Percentiles rank a stretch among this genome's conserved stretches.
These are phyloP conservation scores for Glomus cerebriforme DNA, from an alignment of 192 early-diverging fungal genomes.

Conservation along the genomic window DNA sequence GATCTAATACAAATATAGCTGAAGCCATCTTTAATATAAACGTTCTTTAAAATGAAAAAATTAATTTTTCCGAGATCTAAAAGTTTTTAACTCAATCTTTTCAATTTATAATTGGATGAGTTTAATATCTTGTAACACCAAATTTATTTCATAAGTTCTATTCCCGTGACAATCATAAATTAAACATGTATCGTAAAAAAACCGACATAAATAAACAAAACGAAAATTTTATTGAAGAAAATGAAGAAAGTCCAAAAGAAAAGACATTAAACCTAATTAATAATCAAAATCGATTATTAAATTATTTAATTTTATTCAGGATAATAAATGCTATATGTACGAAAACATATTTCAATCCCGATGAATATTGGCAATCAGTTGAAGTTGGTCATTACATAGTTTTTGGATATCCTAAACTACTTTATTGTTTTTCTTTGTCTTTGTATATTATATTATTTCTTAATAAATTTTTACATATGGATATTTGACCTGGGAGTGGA, in stretches of 20 bases:
- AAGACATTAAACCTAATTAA: not conserved
- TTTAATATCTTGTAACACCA: not conserved
- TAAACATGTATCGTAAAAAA: not conserved
- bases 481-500: constrained; percentile 95
- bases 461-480: constrained; percentile 57
- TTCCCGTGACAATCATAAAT: not conserved
- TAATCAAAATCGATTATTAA: constrained; percentile 30
- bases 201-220: not conserved
- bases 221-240: not conserved
- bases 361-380: constrained; percentile 97
- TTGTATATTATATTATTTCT: constrained; percentile 29
- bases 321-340: constrained; percentile 60
- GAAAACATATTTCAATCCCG: constrained; percentile 86
- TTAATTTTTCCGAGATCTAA: not conserved
- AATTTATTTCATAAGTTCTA: too few relatives aligned
- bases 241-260: not conserved
- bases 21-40: constrained; percentile 50
- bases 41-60: not conserved
- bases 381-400: constrained; percentile 87
- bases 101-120: not conserved
- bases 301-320: constrained; percentile 58
- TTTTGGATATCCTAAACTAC: constrained; percentile 69
- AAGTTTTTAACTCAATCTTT: not conserved
- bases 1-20: constrained; percentile 90
- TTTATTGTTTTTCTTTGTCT: constrained; percentile 20